A percentile compares a stretch with the other conserved stretches of the same genome.
phyloP scores from a whole-genome alignment of 225 moss, liverwort and hornwort genomes.

The Climacium dendroides region DNA sequence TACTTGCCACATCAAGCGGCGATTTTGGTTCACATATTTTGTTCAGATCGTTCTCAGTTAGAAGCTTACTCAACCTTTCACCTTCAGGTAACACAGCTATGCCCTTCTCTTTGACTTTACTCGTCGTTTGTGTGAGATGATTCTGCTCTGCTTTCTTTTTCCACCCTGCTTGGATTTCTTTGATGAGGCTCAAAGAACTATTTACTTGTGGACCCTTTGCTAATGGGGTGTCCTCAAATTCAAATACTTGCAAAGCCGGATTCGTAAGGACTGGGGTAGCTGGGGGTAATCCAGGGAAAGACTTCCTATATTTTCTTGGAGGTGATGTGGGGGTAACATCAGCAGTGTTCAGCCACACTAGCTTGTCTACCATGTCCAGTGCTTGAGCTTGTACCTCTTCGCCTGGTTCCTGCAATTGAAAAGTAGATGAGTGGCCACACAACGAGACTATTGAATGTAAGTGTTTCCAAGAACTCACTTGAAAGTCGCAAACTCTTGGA shows the following conservation, averaged over 20 bases:
- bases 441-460: not conserved
- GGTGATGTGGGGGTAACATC: slow-evolving; percentile 43
- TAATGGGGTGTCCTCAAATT: slow-evolving; percentile 80
- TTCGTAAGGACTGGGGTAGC: slow-evolving; percentile 16
- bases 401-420: slow-evolving; percentile 56
- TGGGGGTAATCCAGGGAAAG: slow-evolving; percentile 42
- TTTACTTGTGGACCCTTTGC: slow-evolving; percentile 22
- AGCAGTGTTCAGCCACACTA: slow-evolving; percentile 76
- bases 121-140: not conserved
- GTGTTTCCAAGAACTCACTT: not conserved
- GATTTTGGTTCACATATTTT: slow-evolving; percentile 19
- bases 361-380: slow-evolving; percentile 89
- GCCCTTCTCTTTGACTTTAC: slow-evolving; percentile 24
- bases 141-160: slow-evolving; percentile 39
- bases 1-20: not conserved
- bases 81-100: slow-evolving; percentile 20
- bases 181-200: slow-evolving; percentile 29
- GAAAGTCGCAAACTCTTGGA: not conserved
- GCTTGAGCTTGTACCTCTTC: slow-evolving; percentile 87
- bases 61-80: slow-evolving; percentile 30
- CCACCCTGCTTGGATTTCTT: slow-evolving; percentile 43
- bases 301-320: slow-evolving; percentile 38
- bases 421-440: not conserved
- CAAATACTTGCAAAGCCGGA: slow-evolving; percentile 68
- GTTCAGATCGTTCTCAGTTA: slow-evolving; percentile 17